These are phyloP conservation scores for Eucalyptus regnans DNA, from an alignment of 345 rosid species.

Conservation along the genomic window DNA sequence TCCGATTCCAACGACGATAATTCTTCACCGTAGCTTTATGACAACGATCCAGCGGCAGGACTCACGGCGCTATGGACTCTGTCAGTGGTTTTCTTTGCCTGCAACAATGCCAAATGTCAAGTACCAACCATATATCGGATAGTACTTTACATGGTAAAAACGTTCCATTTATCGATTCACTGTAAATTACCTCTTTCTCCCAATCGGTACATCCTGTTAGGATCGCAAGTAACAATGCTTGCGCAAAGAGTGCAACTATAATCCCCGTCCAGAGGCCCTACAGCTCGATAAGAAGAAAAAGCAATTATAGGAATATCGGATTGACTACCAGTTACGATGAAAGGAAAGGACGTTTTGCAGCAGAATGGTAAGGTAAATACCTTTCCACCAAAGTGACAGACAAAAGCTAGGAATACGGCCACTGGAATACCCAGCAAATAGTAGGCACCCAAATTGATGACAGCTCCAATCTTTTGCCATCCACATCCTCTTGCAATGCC, in stretches of 20 bases:
- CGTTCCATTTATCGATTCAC: not conserved
- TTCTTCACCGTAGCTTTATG: not conserved
- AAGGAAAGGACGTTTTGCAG: not conserved
- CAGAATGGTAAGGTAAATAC: not conserved
- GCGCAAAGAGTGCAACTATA: not conserved
- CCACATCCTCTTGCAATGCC: constrained; percentile 23
- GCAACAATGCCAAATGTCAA: not conserved
- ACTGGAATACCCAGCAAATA: constrained; percentile 17
- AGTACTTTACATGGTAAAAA: not conserved
- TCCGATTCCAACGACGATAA: not conserved
- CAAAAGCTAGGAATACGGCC: constrained; percentile 8
- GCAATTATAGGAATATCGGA: not conserved
- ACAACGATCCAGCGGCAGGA: not conserved
- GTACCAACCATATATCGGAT: not conserved
- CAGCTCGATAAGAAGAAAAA: not conserved
- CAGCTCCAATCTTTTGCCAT: constrained; percentile 27
- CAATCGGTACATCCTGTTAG: constrained; percentile 7
- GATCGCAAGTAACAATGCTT: constrained; percentile 9
- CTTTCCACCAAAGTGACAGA: constrained; percentile 3
- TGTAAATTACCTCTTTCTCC: constrained; percentile 6
- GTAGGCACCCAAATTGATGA: constrained; percentile 23
- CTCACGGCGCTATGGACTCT: not conserved
- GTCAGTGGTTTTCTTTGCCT: not conserved
- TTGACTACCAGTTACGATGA: not conserved
- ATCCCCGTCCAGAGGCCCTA: constrained; percentile 20